Evolutionary conservation across 495 filamentous ascomycete species (phyloP).

Genomic region (Poronia punctata): DNA sequence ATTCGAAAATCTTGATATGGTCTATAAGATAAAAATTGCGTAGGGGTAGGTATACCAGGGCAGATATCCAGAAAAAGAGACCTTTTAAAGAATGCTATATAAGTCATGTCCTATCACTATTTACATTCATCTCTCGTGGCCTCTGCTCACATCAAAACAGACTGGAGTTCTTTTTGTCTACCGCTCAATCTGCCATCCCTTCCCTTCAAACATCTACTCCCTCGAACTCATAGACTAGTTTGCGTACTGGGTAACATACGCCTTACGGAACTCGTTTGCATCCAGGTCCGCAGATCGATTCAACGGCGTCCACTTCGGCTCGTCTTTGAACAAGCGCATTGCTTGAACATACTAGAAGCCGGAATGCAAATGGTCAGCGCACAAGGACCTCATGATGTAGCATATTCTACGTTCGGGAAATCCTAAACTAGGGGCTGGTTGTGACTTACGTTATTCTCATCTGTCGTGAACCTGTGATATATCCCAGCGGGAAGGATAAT

Average conservation of each 20-base stretch:
- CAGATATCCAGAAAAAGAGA: no score
- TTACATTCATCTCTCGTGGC: not conserved
- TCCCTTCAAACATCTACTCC: not conserved
- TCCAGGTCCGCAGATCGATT: constrained; percentile 77
- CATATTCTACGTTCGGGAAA: no score
- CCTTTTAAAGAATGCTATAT: no score
- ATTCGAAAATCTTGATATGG: no score
- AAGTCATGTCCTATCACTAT: no score
- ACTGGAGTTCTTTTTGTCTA: not conserved
- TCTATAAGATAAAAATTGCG: no score
- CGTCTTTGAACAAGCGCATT: constrained; percentile 96
- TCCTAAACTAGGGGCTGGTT: not conserved
- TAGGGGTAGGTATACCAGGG: no score
- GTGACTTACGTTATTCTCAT: constrained; percentile 73
- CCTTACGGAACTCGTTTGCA: constrained; percentile 66
- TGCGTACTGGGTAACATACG: constrained; percentile 52
- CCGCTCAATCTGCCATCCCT: not conserved
- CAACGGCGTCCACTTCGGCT: constrained; percentile 96
- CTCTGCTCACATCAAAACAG: constrained; percentile 8
- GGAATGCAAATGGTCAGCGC: constrained; percentile 5
- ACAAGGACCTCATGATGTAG: no score
- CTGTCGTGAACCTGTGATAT: constrained; percentile 95
- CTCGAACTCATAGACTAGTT: constrained; percentile 1
- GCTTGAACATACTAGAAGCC: constrained; percentile 76
- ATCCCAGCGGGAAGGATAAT: constrained; percentile 94